Evolutionary conservation across 73 alveolate species (phyloP), one percentile per base, ranked within the genome.

Genomic region (Strombidium stylifer): DNA sequence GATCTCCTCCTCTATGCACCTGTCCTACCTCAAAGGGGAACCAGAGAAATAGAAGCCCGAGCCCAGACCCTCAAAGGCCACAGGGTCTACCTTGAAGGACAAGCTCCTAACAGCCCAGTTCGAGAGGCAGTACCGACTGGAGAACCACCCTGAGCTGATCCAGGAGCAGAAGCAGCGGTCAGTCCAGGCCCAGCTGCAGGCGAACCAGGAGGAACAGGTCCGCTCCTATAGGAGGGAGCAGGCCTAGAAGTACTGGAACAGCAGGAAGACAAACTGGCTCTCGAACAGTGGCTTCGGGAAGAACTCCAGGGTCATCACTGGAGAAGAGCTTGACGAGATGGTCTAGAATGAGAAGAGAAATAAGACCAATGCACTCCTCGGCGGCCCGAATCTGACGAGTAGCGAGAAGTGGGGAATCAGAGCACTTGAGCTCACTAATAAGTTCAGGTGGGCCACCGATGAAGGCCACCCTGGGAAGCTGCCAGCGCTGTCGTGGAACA

Each of bases 381-480:
- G 36, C 67, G 4, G 73, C 70, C 23, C 66, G 66, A 19, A 67
- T 76, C 11, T 66, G 61, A 23, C 70, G 56, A n/a, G n/a, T 37
- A 50, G 61, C 23, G 55, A 68, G 70, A 55, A 87, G 45, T 66
- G 62, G 84, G 90, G 74, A n/a, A 68, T 49, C 51, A 84, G 91
- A 74, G 95, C 94, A 25, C 80, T 94, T 14, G 98, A 94, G 66
- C 85, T 89, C 27, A 86, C 99, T n/a, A 94, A 94, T 64, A 76
- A 70, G 48, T 94, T 94, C 68, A 67, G 99, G 58, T n/a, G n/a
- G n/a, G n/a, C n/a, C n/a, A 78, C 81, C 8, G 58, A 56, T 31
- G 64, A 94, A 57, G 92, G 90, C 24, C n/a, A n/a, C n/a, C n/a
- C n/a, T n/a, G n/a, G n/a, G n/a, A n/a, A n/a, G n/a, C 78, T 84